Evolutionary conservation across 495 filamentous ascomycete species (phyloP).

Genomic region (Penicillium egyptiacum): DNA sequence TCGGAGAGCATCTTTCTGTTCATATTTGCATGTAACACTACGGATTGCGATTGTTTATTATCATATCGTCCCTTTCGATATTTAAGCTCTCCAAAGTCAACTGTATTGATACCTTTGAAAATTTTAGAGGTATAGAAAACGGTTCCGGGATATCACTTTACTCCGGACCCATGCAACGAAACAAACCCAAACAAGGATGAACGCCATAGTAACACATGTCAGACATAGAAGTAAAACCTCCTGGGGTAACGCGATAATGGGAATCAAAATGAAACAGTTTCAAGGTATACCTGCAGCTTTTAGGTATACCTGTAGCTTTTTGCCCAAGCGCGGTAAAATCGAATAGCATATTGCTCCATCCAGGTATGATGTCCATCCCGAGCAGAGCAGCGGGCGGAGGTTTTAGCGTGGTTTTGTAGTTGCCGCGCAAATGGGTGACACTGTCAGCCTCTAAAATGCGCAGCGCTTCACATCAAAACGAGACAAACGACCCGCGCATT

Average conservation of each 20-base stretch:
- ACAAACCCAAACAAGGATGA: slow-evolving; percentile 14
- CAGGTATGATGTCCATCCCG: not conserved
- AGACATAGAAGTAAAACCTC: slow-evolving; percentile 12
- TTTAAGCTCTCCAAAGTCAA: not conserved
- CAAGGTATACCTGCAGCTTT: not conserved
- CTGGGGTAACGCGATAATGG: not conserved
- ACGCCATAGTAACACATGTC: slow-evolving; percentile 29
- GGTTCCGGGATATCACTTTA: slow-evolving; percentile 19
- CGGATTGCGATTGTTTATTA: slow-evolving; percentile 6
- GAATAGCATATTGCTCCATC: not conserved
- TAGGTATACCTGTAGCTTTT: not conserved
- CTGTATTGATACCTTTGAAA: not conserved
- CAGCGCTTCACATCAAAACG: slow-evolving; percentile 21
- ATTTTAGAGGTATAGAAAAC: slow-evolving; percentile 12
- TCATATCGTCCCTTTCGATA: not conserved
- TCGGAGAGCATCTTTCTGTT: slow-evolving; percentile 9
- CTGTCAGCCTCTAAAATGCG: slow-evolving; percentile 13
- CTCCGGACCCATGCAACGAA: slow-evolving; percentile 29
- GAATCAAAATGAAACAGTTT: slow-evolving; percentile 10
- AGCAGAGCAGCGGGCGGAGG: not conserved
- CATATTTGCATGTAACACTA: slow-evolving; percentile 16
- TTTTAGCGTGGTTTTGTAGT: slow-evolving; percentile 9
- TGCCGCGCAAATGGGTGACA: slow-evolving; percentile 12
- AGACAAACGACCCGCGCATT: slow-evolving; percentile 25
- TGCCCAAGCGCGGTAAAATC: not conserved